Percentiles rank a stretch among this genome's conserved stretches.
phyloP scores from a whole-genome alignment of 2,329 filamentous ascomycete species.

The Cercospora berteroae region DNA sequence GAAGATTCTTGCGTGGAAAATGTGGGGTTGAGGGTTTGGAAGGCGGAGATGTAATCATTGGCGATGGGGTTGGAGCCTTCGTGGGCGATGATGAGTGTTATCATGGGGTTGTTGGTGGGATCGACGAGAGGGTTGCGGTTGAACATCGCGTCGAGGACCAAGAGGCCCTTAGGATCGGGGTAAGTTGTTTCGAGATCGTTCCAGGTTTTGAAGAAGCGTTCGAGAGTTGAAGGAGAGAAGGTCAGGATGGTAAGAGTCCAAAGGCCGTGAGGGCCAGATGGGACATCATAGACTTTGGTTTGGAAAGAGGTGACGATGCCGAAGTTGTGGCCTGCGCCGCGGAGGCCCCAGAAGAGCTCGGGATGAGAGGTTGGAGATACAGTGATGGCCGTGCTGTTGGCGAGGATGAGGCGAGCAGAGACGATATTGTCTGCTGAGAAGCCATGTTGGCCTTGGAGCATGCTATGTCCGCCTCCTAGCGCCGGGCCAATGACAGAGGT shows the following conservation, averaged over 20 bases:
- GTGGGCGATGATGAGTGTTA: constrained; percentile 1
- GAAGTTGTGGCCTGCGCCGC: constrained; percentile 49
- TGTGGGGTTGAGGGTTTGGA: not conserved
- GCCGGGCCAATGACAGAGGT: constrained; percentile 16
- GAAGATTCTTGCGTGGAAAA: not conserved
- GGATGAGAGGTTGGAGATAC: constrained; percentile 46
- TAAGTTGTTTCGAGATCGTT: not conserved
- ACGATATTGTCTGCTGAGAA: constrained; percentile 53
- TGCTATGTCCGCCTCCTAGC: constrained; percentile 25
- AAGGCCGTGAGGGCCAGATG: not conserved
- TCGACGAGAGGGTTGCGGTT: not conserved
- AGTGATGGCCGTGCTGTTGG: constrained; percentile 40
- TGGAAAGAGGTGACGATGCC: constrained; percentile 38
- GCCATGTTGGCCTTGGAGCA: constrained; percentile 42
- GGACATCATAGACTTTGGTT: not conserved
- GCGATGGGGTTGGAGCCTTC: not conserved
- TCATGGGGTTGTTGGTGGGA: not conserved
- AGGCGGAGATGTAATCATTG: not conserved
- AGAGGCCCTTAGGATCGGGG: not conserved
- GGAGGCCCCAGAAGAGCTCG: constrained; percentile 52
- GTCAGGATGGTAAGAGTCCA: not conserved
- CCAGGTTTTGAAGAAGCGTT: constrained; percentile 1
- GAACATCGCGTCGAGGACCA: constrained; percentile 1
- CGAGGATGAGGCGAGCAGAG: constrained; percentile 42
- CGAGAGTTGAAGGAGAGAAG: not conserved